These are phyloP conservation scores for Phytophthora cactorum DNA, from an alignment of 352 stramenopile genomes.

Conservation along the genomic window DNA sequence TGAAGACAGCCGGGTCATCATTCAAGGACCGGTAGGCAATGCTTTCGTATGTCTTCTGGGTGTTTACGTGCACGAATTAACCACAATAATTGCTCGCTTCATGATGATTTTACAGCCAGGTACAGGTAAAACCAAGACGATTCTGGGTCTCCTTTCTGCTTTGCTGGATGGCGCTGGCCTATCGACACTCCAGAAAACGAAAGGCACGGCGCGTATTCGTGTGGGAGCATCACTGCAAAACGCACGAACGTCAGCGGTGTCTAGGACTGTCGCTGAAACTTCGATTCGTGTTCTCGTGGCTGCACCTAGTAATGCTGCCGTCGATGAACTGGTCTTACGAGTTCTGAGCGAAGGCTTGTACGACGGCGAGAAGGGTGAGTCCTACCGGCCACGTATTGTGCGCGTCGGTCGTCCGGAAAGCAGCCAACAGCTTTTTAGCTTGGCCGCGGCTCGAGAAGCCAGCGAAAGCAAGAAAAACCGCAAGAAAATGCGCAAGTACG, in stretches of 20 bases:
- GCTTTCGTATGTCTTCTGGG: background rate
- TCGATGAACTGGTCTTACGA: conserved; percentile 79
- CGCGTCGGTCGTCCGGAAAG: conserved; percentile 72
- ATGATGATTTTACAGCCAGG: conserved; percentile 48
- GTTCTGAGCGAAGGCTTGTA: conserved; percentile 71
- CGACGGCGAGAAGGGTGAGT: conserved; percentile 50
- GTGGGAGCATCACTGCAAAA: conserved; percentile 71
- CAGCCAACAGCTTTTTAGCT: conserved; percentile 40
- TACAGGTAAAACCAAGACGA: conserved; percentile 87
- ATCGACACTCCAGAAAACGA: conserved; percentile 48
- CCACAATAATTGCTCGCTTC: background rate
- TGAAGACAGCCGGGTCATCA: conserved; percentile 70
- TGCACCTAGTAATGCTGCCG: conserved; percentile 80
- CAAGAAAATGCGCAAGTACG: conserved; percentile 80
- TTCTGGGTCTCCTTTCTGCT: conserved; percentile 74
- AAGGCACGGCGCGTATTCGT: conserved; percentile 69
- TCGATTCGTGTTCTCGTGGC: conserved; percentile 79
- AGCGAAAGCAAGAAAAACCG: conserved; percentile 51
- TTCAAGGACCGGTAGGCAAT: conserved; percentile 76
- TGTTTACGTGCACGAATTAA: conserved; percentile 9
- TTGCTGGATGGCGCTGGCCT: conserved; percentile 76
- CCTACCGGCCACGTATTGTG: conserved; percentile 72
- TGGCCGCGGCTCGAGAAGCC: conserved; percentile 29
- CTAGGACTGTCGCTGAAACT: conserved; percentile 60
- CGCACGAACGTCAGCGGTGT: conserved; percentile 27